Evolutionary conservation across 768 basidiomycete genomes (phyloP), one percentile per base, ranked within the genome.

Genomic region (Sistotremastrum niveocremeum): DNA sequence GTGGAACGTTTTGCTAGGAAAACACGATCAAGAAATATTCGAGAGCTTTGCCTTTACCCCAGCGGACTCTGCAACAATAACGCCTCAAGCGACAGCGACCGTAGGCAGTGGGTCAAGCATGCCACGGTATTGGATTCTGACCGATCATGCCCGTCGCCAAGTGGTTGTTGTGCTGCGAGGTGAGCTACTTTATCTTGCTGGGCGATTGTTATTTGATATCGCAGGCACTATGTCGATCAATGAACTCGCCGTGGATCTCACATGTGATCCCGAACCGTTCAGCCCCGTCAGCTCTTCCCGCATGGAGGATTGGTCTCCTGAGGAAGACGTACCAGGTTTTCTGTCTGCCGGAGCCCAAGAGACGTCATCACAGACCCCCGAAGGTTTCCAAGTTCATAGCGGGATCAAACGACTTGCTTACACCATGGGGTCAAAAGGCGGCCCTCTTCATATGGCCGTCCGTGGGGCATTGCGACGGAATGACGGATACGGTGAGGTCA

Each of bases 41-140:
- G 76, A 84, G 58, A 69, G 72, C 31, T 82, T 77, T 46, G 74
- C 64, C 4, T 50, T 37, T 33, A 53, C 41, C 30, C 51, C 35
- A 30, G 33, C 46, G 31, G 32, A 32, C 7, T 6, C 37, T 54
- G 31, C 52, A 60, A 37, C 57, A 54, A 45, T 41, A 37, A 7
- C 29, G 47, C 6, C 48, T 53, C 28, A 20, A 20, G 20, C 28
- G 9, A 76, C 74, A 4, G 79, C 79, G 6, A 74, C 79, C 34
- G 69, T 81, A 28, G 81, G 83, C 9, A 65, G 71, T 41, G 79
- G 81, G 52, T 72, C 75, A 49, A 68, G 78, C 50, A 82, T 86
- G 78, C 86, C 87, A 3, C 70, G 84, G 34, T 89, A 81, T 58
- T 89, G 87, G 85, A 79, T 88, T 3, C 67, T 90, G 12, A 87